Evolutionary conservation across 1,284 basidiomycete genomes (phyloP), one percentile per base, ranked within the genome.

Genomic region (Ustilago tritici): DNA sequence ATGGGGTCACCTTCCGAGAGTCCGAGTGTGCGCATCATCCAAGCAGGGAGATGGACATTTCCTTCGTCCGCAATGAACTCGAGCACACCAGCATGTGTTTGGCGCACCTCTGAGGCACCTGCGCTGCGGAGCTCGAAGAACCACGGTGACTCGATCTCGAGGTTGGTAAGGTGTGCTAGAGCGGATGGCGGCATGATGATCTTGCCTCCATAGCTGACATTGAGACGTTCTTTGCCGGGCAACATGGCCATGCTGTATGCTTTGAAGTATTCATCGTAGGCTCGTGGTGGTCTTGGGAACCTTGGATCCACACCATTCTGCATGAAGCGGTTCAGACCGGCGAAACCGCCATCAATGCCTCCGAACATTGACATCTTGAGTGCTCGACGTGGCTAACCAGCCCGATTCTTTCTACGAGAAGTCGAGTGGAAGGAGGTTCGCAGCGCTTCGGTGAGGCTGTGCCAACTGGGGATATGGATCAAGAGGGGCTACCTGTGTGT

Each of bases 11-110:
- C 97, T 87, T 99, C 97, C 58, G 92, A 92, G 34, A 99, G 88
- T 32, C 93, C 90, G 10, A 99, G 88, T 9, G 94, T 94, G 87
- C 93, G 94, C 97, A 99, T 99, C 95, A 99, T 98, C 97, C 97
- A 99, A 76, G 95, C 93, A 0, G 97, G 97, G 14, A 99, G 89
- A 88, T 99, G 93, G 3, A 97, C 95, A 23, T 93, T 90, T 15
- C 97, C 97, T 86, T 98, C 95, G 66, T 98, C 93, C 0, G 97
- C 96, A 77, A 98, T 98, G 87, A 99, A 99, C 86, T 99, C 97
- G 52, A 99, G 90, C 17, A 99, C 97, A 89, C 97, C 97, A 0
- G 93, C 93, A 85, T 99, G 95, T 0, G 97, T 99, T 54, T 86
- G 85, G 19, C 72, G 76, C 10, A 61, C 57, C 49, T 80, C 78